Conservation (phyloP, 2,329 filamentous ascomycete genomes). For the Apiospora hydei region DNA sequence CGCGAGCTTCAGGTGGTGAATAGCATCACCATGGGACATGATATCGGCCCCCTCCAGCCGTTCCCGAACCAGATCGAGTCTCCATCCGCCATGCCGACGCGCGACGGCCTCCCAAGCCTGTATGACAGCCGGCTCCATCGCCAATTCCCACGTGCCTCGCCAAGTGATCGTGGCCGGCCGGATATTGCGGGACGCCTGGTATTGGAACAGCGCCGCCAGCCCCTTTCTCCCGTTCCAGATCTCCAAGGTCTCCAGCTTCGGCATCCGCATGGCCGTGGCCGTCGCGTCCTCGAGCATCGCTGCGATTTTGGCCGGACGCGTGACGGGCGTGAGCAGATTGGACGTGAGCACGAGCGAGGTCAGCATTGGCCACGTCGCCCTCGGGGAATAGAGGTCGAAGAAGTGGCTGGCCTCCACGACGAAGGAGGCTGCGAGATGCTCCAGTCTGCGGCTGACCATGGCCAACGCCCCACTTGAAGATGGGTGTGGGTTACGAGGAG, state of each 20-base stretch:
- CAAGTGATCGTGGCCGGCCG: slow-evolving; percentile 36
- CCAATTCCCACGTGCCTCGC: slow-evolving; percentile 42
- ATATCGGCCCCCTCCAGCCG: slow-evolving; percentile 39
- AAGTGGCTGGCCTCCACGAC: slow-evolving; percentile 42
- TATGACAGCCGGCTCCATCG: slow-evolving; percentile 33
- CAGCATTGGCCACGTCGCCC: slow-evolving; percentile 41
- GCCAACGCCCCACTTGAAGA: slow-evolving; percentile 36
- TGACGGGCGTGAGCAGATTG: slow-evolving; percentile 35
- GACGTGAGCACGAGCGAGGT: slow-evolving; percentile 44
- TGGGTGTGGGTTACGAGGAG: slow-evolving; percentile 31
- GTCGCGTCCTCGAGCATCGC: slow-evolving; percentile 38
- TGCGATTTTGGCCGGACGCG: slow-evolving; percentile 32
- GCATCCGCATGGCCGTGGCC: slow-evolving; percentile 40
- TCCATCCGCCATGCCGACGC: slow-evolving; percentile 30
- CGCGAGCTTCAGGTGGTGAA: slow-evolving; percentile 40
- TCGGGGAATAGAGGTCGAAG: slow-evolving; percentile 35
- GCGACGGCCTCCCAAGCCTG: slow-evolving; percentile 41
- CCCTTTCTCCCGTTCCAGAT: slow-evolving; percentile 45
- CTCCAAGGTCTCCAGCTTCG: slow-evolving; percentile 43
- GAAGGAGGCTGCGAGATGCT: slow-evolving; percentile 41
- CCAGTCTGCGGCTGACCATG: slow-evolving; percentile 38
- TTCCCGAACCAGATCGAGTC: slow-evolving; percentile 34
- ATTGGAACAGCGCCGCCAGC: slow-evolving; percentile 42
- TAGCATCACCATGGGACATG: slow-evolving; percentile 43
- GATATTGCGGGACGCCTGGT: slow-evolving; percentile 31